Conservation (phyloP, 2,329 filamentous ascomycete species). For the Elsinoe fawcettii region DNA sequence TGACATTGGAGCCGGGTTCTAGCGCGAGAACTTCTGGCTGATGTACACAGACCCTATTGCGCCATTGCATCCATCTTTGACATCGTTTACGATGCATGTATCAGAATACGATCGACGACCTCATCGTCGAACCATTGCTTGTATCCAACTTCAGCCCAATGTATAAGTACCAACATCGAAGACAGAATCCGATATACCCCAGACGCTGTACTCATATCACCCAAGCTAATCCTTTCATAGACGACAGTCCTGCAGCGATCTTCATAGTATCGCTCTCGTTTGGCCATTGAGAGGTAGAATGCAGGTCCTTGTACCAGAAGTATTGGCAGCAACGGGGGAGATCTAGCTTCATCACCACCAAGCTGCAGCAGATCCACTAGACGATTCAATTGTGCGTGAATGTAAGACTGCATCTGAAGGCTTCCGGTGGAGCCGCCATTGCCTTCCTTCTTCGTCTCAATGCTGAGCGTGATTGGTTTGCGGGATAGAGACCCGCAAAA, state of each 20-base stretch:
- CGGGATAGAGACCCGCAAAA: slow-evolving; percentile 10
- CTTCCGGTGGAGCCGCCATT: slow-evolving; percentile 12
- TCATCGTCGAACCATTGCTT: slow-evolving; percentile 11
- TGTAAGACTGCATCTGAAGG: slow-evolving; percentile 13
- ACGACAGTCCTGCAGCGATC: background rate
- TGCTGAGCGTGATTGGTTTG: slow-evolving; percentile 14
- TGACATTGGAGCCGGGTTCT: no score
- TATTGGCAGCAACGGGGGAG: slow-evolving; percentile 12
- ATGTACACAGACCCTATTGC: no score
- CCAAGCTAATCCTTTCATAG: slow-evolving; percentile 14
- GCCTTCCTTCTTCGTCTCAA: slow-evolving; percentile 16
- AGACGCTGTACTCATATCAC: slow-evolving; percentile 12
- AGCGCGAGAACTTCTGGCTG: no score
- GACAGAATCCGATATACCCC: slow-evolving; percentile 14
- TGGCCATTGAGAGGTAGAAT: slow-evolving; percentile 12
- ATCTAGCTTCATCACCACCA: slow-evolving; percentile 1
- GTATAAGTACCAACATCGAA: slow-evolving; percentile 14
- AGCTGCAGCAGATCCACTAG: slow-evolving; percentile 4
- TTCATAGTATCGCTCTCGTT: background rate
- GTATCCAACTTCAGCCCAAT: slow-evolving; percentile 16
- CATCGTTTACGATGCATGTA: no score
- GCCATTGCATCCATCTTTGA: no score
- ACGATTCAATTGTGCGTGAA: slow-evolving; percentile 14
- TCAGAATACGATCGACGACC: background rate
- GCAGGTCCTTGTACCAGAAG: slow-evolving; percentile 15